Evolutionary conservation across 768 basidiomycete species (phyloP), one percentile per base, ranked within the genome.

Genomic region (Flagelloscypha sp.): DNA sequence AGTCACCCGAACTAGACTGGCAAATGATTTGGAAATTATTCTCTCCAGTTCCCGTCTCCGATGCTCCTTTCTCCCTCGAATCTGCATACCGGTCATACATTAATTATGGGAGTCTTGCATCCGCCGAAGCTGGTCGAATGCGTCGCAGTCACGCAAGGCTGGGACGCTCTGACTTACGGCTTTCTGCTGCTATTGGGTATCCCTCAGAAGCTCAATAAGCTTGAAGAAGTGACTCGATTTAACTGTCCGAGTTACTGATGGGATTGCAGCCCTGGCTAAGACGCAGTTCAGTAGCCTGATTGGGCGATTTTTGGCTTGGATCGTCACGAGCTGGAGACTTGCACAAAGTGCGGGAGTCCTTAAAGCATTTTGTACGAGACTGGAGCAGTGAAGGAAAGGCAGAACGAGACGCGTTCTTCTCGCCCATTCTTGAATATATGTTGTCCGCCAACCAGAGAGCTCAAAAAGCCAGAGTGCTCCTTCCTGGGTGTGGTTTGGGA

Each of bases 311-410:
- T 19, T 43, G 15, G 37, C 18, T 21, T 24, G 25, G 23, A 18
- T 30, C 24, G 21, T 12, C 21, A 35, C 23, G 6, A 30, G 12
- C 44, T 4, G 60, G 58, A 6, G 70, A 75, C 42, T 48, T 77
- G 8, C 63, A 61, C 16, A 62, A 73, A 10, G 72, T 72, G 4
- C 56, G 71, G 8, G 77, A 82, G 51, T 52, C 74, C 2, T 48
- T 84, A 41, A 79, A 79, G 53, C 81, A 83, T 49, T 77, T 79
- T 40, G 64, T 82, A 16, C 64, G 80, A 5, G 80, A 84, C 48
- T 83, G 80, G 81, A 79, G 76, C 45, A 49, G 52, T 5, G 75
- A 77, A 40, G 79, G 79, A 1, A 46, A 50, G 2, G 25, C 24
- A 5, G 80, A 84, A 52, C 66, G 81, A n/a, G 58, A 58, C 3